These are phyloP conservation scores for Agapanthus africanus DNA, from an alignment of 106 monocot genomes.

Conservation along the genomic window DNA sequence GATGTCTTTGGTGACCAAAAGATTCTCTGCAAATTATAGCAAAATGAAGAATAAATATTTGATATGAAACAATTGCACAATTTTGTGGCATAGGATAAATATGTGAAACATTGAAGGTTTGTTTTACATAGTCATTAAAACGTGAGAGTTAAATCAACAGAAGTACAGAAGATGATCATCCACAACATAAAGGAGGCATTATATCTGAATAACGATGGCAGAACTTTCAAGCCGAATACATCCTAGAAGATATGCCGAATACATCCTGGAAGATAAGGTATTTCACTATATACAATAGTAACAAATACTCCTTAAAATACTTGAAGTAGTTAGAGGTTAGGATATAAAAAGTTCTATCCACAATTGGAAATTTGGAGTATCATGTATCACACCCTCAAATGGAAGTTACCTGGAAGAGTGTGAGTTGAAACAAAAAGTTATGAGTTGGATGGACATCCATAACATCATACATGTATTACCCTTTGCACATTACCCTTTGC, in stretches of 20 bases:
- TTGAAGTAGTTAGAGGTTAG: no score
- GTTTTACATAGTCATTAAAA: neutral
- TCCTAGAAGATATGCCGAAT: no score
- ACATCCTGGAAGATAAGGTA: no score
- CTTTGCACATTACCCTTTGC: neutral
- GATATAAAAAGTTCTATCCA: no score
- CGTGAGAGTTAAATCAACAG: neutral
- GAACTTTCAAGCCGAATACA: neutral
- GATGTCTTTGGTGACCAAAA: conserved; percentile 64
- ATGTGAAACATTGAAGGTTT: neutral
- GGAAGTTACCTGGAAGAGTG: no score
- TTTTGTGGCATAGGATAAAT: neutral
- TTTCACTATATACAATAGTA: neutral
- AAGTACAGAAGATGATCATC: neutral
- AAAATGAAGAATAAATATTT: neutral
- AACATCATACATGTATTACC: neutral
- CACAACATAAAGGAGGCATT: neutral
- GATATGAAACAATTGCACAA: neutral
- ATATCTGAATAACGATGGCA: conserved; percentile 1
- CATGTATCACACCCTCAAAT: no score
- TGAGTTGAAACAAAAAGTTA: neutral
- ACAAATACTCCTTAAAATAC: neutral
- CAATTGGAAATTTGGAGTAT: no score
- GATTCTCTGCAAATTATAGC: conserved; percentile 52
- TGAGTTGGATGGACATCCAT: neutral